Conservation (phyloP, 306 rosid genomes). For the Argentina anserina region DNA sequence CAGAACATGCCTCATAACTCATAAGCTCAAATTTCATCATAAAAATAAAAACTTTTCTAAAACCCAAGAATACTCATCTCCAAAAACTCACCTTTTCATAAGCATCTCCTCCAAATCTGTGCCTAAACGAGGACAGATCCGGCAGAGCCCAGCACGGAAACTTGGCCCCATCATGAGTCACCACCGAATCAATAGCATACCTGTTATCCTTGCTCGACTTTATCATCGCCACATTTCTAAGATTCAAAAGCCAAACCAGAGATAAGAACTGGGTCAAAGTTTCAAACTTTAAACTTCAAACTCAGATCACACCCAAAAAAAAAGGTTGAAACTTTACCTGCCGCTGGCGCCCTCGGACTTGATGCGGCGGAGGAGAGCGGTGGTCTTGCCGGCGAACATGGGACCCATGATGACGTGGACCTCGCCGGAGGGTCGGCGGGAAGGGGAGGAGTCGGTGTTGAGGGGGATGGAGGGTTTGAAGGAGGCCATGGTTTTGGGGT, state of each 20-base stretch:
- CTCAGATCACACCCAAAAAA: too few relatives aligned
- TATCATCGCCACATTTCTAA: conserved; percentile 76
- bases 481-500: conserved; percentile 41
- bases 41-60: neutral
- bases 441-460: conserved; percentile 4
- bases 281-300: neutral
- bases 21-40: neutral
- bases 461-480: conserved; percentile 28
- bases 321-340: conserved; percentile 34
- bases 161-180: conserved; percentile 70
- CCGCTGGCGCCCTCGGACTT: conserved; percentile 57
- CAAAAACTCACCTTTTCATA: conserved; percentile 47
- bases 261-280: neutral
- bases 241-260: too few relatives aligned
- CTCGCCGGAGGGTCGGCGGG: conserved; percentile 46
- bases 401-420: conserved; percentile 89
- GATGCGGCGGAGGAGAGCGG: conserved; percentile 82
- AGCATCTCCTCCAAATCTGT: conserved; percentile 58
- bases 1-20: too few relatives aligned
- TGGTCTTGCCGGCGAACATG: conserved; percentile 94
- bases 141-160: conserved; percentile 86
- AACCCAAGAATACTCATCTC: neutral
- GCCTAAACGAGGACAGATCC: conserved; percentile 56
- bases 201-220: conserved; percentile 82
- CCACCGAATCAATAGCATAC: conserved; percentile 72